A percentile compares a stretch with the other conserved stretches of the same genome.
Evolutionary conservation across 1,139 yeast genomes (phyloP).

Genomic region (Geotrichum fermentans): DNA sequence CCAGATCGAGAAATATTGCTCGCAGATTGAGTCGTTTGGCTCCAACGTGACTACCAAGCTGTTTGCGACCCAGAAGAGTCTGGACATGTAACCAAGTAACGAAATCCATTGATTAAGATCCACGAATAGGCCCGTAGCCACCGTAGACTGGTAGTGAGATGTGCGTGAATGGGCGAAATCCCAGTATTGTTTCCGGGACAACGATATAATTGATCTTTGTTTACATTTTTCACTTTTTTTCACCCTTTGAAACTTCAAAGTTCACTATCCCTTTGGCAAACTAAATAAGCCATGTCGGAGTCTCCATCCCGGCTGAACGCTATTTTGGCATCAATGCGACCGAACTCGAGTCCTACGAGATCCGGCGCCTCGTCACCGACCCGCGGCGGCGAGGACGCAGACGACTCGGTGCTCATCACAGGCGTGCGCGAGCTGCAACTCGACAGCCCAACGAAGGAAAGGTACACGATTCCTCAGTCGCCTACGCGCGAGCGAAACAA

Average conservation of each 20-base stretch:
- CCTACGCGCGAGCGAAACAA: background rate
- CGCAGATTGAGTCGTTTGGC: conserved; percentile 58
- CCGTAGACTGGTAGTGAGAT: no score
- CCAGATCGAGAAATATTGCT: conserved; percentile 65
- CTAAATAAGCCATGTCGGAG: background rate
- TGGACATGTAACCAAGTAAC: conserved; percentile 24
- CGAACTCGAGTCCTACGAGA: conserved; percentile 19
- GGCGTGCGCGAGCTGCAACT: conserved; percentile 27
- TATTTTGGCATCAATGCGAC: conserved; percentile 18
- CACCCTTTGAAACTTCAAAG: no score
- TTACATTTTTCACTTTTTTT: no score
- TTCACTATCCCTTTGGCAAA: no score
- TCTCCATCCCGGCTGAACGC: conserved; percentile 22
- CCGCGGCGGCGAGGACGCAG: conserved; percentile 15
- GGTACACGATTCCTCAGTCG: no score
- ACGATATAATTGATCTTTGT: no score
- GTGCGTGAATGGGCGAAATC: no score
- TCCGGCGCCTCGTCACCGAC: conserved; percentile 19
- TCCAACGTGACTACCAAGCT: conserved; percentile 58
- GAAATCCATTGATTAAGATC: no score
- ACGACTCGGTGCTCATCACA: conserved; percentile 25
- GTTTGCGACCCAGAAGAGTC: conserved; percentile 52
- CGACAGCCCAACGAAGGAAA: conserved; percentile 6
- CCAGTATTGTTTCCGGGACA: no score
- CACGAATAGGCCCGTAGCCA: background rate